phyloP scores from a whole-genome alignment of 1,284 basidiomycete species.

The Tranzscheliella williamsii region DNA sequence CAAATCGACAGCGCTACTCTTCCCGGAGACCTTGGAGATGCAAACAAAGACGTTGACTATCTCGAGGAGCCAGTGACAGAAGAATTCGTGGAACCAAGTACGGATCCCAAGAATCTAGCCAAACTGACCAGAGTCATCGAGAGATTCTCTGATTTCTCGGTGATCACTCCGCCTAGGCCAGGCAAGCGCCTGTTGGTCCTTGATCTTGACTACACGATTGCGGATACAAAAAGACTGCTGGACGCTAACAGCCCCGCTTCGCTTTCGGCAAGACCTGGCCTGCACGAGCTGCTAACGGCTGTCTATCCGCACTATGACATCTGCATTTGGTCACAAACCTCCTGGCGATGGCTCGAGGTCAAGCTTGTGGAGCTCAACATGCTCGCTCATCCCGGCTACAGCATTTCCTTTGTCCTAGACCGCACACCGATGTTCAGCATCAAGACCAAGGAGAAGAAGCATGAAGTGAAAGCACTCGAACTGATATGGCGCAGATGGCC shows the following conservation, averaged over 20 bases:
- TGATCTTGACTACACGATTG: conserved; percentile 75
- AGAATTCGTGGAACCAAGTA: conserved; percentile 8
- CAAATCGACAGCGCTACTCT: conserved; percentile 63
- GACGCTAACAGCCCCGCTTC: conserved; percentile 80
- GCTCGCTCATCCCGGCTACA: conserved; percentile 63
- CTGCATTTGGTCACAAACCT: conserved; percentile 65
- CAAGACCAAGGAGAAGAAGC: conserved; percentile 71
- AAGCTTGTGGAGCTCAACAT: conserved; percentile 86
- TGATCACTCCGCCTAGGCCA: conserved; percentile 41
- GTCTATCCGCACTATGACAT: conserved; percentile 59
- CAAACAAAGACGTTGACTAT: conserved; percentile 30
- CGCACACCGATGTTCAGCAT: conserved; percentile 87
- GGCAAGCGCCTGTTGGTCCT: conserved; percentile 73
- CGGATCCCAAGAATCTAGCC: conserved; percentile 27
- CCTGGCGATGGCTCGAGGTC: conserved; percentile 87
- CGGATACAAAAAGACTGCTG: conserved; percentile 60
- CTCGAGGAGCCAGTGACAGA: conserved; percentile 8
- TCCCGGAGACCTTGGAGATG: conserved; percentile 13
- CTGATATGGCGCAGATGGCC: conserved; percentile 53
- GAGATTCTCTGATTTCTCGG: conserved; percentile 45
- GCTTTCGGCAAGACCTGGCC: conserved; percentile 73
- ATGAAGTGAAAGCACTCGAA: conserved; percentile 65
- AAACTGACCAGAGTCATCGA: conserved; percentile 41
- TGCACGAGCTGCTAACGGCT: conserved; percentile 73
- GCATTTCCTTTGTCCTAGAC: conserved; percentile 66